These are phyloP conservation scores for Sclerotinia subarctica DNA, from an alignment of 2,329 filamentous ascomycete genomes.

Conservation along the genomic window DNA sequence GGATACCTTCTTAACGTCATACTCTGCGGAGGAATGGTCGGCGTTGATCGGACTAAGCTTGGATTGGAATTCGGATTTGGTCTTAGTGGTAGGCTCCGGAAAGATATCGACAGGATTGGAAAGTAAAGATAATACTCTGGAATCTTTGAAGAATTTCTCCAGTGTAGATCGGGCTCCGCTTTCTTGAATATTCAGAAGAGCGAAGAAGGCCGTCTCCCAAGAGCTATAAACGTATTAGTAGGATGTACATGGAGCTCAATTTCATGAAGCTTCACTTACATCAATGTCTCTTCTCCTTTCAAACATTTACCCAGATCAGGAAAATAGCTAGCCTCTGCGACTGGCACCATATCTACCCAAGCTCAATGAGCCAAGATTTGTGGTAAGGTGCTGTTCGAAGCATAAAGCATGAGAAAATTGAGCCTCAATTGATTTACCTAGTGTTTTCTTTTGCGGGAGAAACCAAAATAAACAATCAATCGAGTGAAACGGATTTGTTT, in stretches of 20 bases:
- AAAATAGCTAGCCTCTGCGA: conserved; percentile 70
- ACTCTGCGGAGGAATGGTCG: conserved; percentile 64
- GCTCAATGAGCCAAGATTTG: conserved; percentile 43
- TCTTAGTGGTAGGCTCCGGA: conserved; percentile 55
- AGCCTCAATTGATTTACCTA: conserved; percentile 7
- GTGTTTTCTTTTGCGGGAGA: not conserved
- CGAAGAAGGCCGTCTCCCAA: conserved; percentile 58
- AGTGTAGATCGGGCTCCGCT: conserved; percentile 55
- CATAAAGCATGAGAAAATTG: conserved; percentile 36
- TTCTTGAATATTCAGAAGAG: conserved; percentile 56
- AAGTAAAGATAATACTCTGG: conserved; percentile 65
- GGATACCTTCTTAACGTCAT: conserved; percentile 77
- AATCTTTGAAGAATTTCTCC: conserved; percentile 65
- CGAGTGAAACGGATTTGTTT: not conserved
- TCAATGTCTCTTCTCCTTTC: conserved; percentile 71
- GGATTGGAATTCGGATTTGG: conserved; percentile 73
- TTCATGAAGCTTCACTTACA: conserved; percentile 56
- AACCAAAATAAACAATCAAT: not conserved
- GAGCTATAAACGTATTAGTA: conserved; percentile 45
- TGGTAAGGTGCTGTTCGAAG: conserved; percentile 30
- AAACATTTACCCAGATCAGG: conserved; percentile 84
- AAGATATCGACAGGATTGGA: conserved; percentile 68
- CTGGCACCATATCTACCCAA: conserved; percentile 62
- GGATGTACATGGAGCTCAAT: not conserved
- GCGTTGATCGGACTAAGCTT: conserved; percentile 86